Percentiles rank a stretch among this genome's conserved stretches.
Evolutionary conservation across 208 protist species (phyloP).

Genomic region (Trypanosoma caninum): DNA sequence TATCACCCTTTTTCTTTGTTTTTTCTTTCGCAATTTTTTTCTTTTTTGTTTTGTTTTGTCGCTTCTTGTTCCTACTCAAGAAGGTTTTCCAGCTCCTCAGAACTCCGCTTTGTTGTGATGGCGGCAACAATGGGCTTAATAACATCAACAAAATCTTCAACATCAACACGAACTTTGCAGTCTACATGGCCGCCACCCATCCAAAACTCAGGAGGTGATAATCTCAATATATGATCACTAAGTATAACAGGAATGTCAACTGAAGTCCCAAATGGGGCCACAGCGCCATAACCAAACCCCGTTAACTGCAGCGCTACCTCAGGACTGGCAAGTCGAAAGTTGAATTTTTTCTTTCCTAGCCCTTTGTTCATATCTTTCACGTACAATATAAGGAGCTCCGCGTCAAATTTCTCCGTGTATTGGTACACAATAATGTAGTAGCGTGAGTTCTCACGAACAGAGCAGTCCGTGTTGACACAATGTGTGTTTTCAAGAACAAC

Average conservation of each 20-base stretch:
- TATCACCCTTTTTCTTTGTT: conserved; percentile 17
- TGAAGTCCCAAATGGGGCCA: conserved; percentile 60
- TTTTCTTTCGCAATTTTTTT: too few relatives aligned
- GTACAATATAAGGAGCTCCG: conserved; percentile 51
- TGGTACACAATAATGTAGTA: conserved; percentile 84
- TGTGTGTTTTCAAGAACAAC: conserved; percentile 93
- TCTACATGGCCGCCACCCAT: conserved; percentile 81
- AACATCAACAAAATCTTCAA: conserved; percentile 58
- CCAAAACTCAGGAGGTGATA: conserved; percentile 60
- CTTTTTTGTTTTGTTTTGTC: too few relatives aligned
- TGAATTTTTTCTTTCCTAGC: conserved; percentile 88
- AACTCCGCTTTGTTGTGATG: conserved; percentile 57
- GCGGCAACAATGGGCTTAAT: conserved; percentile 57
- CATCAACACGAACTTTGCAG: conserved; percentile 73
- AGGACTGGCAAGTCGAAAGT: conserved; percentile 72
- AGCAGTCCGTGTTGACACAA: conserved; percentile 65
- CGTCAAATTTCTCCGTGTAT: conserved; percentile 80
- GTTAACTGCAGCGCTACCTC: conserved; percentile 50
- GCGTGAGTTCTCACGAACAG: conserved; percentile 63
- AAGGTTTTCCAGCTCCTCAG: conserved; percentile 54
- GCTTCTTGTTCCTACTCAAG: conserved; percentile 2
- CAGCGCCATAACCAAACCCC: conserved; percentile 67
- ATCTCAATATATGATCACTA: conserved; percentile 38
- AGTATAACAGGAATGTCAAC: conserved; percentile 68
- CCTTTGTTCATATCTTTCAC: conserved; percentile 67